phyloP scores from a whole-genome alignment of 2,329 filamentous ascomycete species.

The Colletotrichum acutatum region DNA sequence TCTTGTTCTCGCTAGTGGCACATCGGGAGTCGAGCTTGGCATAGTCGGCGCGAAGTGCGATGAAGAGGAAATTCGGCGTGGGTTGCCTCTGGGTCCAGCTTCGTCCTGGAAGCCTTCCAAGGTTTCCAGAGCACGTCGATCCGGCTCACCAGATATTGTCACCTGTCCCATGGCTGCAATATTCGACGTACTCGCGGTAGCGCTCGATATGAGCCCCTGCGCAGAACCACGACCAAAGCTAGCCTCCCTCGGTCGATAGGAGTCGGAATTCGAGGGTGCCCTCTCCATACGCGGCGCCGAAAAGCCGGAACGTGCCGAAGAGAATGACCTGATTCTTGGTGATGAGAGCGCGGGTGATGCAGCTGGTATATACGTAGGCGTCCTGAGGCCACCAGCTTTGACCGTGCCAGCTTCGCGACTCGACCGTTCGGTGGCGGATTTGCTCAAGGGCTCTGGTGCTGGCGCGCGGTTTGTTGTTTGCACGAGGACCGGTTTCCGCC shows the following conservation, averaged over 20 bases:
- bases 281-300: constrained; percentile 30
- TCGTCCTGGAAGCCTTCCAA: constrained; percentile 14
- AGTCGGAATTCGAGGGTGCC: constrained; percentile 24
- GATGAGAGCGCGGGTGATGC: constrained; percentile 18
- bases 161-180: constrained; percentile 33
- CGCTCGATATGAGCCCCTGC: constrained; percentile 44
- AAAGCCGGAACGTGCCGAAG: constrained; percentile 27
- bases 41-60: constrained; percentile 61
- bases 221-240: constrained; percentile 42
- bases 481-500: constrained; percentile 20
- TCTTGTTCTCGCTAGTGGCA: constrained; percentile 67
- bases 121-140: constrained; percentile 40
- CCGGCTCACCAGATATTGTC: constrained; percentile 30
- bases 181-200: constrained; percentile 28
- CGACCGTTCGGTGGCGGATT: constrained; percentile 5
- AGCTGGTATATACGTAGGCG: constrained; percentile 14
- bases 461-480: constrained; percentile 12
- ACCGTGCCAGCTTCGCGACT: constrained; percentile 2
- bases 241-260: constrained; percentile 28
- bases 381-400: constrained; percentile 13
- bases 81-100: constrained; percentile 1
- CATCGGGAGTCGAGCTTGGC: constrained; percentile 55
- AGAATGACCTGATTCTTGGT: constrained; percentile 27
- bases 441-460: constrained; percentile 21
- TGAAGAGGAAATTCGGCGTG: constrained; percentile 41